Conservation (phyloP, 2,329 filamentous ascomycete genomes). For the Colletotrichum lupini region DNA sequence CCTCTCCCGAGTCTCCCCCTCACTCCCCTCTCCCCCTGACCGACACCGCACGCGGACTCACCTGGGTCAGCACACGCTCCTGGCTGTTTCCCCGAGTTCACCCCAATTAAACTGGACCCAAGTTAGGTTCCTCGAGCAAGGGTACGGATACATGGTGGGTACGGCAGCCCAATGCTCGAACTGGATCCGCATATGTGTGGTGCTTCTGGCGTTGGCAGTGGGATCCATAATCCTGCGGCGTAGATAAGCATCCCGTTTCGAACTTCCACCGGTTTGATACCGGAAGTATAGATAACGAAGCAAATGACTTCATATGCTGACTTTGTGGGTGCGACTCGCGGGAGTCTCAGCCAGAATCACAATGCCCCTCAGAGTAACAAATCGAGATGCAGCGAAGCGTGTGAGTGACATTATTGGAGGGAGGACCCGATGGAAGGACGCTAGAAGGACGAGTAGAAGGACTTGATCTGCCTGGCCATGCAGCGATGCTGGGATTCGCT, state of each 20-base stretch:
- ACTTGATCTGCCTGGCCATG: neutral
- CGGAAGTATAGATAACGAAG: constrained; percentile 15
- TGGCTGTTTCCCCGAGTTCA: constrained; percentile 28
- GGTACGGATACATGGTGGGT: neutral
- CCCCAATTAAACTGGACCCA: constrained; percentile 9
- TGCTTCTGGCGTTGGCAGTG: neutral
- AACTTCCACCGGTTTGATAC: constrained; percentile 17
- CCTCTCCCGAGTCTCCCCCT: neutral
- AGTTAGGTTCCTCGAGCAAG: neutral
- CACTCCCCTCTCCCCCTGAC: constrained; percentile 3
- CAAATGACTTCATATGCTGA: constrained; percentile 10
- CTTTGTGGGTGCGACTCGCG: constrained; percentile 15
- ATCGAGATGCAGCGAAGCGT: neutral
- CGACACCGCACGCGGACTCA: neutral
- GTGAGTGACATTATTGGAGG: neutral
- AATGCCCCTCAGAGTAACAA: constrained; percentile 13
- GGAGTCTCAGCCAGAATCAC: constrained; percentile 18
- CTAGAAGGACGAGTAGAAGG: constrained; percentile 29
- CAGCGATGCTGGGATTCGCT: constrained; percentile 9
- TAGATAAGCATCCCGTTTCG: constrained; percentile 29
- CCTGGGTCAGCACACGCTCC: constrained; percentile 14
- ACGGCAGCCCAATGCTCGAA: neutral
- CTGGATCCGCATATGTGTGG: constrained; percentile 14
- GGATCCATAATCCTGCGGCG: neutral
- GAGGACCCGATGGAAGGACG: constrained; percentile 17